Evolutionary conservation across 2,329 filamentous ascomycete genomes (phyloP).

Genomic region (Monilinia vaccinii-corymbosi): DNA sequence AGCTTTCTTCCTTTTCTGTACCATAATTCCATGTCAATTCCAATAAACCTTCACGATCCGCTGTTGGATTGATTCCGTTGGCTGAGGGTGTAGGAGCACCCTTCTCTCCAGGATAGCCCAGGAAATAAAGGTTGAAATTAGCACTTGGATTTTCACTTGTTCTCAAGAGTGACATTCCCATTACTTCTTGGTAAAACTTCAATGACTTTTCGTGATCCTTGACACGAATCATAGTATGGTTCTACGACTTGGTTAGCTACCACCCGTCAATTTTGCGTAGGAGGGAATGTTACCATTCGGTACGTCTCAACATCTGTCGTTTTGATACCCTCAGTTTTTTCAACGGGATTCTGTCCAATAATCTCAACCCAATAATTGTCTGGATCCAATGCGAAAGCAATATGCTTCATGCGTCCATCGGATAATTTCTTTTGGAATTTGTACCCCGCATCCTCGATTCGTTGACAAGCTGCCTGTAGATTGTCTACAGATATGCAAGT

Average conservation of each 20-base stretch:
- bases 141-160: constrained; percentile 60
- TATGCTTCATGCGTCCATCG: constrained; percentile 78
- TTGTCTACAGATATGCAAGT: constrained; percentile 75
- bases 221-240: constrained; percentile 92
- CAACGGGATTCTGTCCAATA: constrained; percentile 60
- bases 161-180: constrained; percentile 80
- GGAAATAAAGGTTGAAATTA: constrained; percentile 86
- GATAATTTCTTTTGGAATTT: constrained; percentile 90
- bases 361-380: constrained; percentile 83
- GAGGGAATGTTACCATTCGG: constrained; percentile 44
- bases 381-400: constrained; percentile 85
- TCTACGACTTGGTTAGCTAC: constrained; percentile 36
- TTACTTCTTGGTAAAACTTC: constrained; percentile 72
- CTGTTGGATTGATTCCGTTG: constrained; percentile 48
- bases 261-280: background rate
- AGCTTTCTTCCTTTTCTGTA: constrained; percentile 75
- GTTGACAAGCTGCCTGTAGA: constrained; percentile 81
- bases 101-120: constrained; percentile 62
- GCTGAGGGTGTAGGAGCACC: constrained; percentile 43
- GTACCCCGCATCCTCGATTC: constrained; percentile 84
- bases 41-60: constrained; percentile 70
- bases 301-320: constrained; percentile 69
- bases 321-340: constrained; percentile 62
- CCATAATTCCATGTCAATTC: constrained; percentile 82
- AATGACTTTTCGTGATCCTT: constrained; percentile 69